Conservation (phyloP, 1,284 basidiomycete genomes). For the Trichosporon sp. region DNA sequence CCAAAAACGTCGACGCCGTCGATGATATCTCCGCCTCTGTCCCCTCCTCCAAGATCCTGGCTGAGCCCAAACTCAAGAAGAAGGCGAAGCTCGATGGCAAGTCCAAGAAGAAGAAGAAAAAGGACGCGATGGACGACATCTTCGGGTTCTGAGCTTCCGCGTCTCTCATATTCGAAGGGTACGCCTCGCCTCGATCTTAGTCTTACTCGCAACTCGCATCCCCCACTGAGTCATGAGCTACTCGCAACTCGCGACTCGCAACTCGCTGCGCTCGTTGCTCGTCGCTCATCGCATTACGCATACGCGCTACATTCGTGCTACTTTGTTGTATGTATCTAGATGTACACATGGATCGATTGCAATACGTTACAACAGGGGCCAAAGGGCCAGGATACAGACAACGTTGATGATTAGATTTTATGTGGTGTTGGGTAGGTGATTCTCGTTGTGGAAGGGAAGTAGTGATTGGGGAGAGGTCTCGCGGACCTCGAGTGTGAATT, state of each 20-base stretch:
- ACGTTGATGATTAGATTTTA: not conserved
- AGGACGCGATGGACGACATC: constrained; percentile 39
- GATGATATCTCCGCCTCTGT: not conserved
- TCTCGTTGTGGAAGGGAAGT: too few species aligned
- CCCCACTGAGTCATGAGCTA: not conserved
- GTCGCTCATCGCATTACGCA: not conserved
- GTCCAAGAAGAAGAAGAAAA: constrained; percentile 21
- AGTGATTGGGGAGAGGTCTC: too few species aligned
- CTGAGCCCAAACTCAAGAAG: not conserved
- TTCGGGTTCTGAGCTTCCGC: constrained; percentile 23
- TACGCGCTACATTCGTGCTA: not conserved
- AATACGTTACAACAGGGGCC: not conserved
- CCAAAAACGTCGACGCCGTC: not conserved
- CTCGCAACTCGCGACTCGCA: too few species aligned
- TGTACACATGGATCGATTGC: not conserved
- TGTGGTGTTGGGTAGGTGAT: too few species aligned
- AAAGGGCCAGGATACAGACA: not conserved
- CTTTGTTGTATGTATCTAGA: not conserved
- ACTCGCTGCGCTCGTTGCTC: not conserved
- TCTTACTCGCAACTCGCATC: not conserved
- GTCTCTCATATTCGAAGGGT: not conserved
- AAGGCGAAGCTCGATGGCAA: constrained; percentile 1
- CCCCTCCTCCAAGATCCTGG: not conserved
- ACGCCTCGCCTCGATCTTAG: not conserved
- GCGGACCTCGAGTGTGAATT: too few species aligned